phyloP scores from a whole-genome alignment of 2,329 filamentous ascomycete genomes.

The Fusarium bactridioides region DNA sequence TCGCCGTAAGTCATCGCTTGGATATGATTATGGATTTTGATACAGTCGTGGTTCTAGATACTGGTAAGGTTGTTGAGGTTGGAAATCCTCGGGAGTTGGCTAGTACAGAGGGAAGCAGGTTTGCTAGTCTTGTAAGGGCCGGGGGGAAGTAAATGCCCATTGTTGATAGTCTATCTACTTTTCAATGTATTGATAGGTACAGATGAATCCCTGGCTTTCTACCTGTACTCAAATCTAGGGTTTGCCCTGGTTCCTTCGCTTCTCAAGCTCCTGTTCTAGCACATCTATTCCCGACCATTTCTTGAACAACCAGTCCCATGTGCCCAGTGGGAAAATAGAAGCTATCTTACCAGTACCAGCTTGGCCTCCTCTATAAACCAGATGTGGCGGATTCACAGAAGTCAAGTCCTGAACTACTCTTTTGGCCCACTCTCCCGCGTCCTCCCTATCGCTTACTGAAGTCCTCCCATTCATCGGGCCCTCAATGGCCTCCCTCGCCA shows the following conservation, averaged over 20 bases:
- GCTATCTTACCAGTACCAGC: background rate
- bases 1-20: slow-evolving; percentile 56
- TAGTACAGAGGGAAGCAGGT: slow-evolving; percentile 35
- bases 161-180: background rate
- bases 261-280: background rate
- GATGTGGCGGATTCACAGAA: background rate
- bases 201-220: background rate
- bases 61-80: slow-evolving; percentile 54
- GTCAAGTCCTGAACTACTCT: background rate
- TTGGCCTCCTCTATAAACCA: background rate
- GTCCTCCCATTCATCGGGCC: background rate
- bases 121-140: slow-evolving; percentile 36
- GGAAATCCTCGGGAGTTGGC: slow-evolving; percentile 36
- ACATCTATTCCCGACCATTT: background rate
- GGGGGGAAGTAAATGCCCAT: background rate
- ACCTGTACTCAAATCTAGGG: background rate
- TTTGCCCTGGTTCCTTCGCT: background rate
- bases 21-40: slow-evolving; percentile 61
- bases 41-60: slow-evolving; percentile 57
- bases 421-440: background rate
- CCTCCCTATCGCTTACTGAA: background rate
- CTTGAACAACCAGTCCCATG: background rate
- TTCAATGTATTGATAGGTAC: background rate
- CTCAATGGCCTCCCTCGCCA: background rate
- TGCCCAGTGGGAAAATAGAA: background rate